Evolutionary conservation across 202 grass and related monocot species (phyloP), one percentile per base, ranked within the genome.

Genomic region (Carex sylvatica): DNA sequence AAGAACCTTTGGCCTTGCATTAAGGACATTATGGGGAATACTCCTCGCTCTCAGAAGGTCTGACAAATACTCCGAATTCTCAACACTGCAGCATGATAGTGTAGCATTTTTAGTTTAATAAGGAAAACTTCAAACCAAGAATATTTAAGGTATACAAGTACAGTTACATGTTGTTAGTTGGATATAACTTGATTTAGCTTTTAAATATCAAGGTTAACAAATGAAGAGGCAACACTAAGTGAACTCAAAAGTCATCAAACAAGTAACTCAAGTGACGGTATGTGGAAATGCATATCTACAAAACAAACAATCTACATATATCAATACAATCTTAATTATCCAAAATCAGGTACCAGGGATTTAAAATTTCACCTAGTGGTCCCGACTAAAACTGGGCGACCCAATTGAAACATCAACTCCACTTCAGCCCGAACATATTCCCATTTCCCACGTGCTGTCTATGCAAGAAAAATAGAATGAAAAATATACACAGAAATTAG

Each of bases 1-100:
- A 76, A 83, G 70, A 72, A 98, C 95, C 92, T 98, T 98, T 56
- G 95, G 95, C 71, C 95, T 92, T 12, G 92, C 95, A 86, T 98
- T 98, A 80, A 98, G 92, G 70, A 98, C 87, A 84, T 95, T 98
- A 83, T 98, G 95, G 87, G 95, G 95, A 87, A 98, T 91, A 87
- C 84, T 93, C 61, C 42, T 85, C 47, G 66, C 63, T 71, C 84
- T 98, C 77, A 98, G 92, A 79, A 93, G 87, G 79, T 95, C 95
- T 78, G 95, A 98, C 73, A 98, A 86, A 68, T 95, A 95, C 76
- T 98, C 95, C 64, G 95, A 98, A 91, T 92, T 98, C 76, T 95
- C 95, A 79, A 98, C 92, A 66, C 95, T 98, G 86, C 31, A 88
- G 74, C 12, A 83, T 69, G 74, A 76, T 76, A 83, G 51, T 76